A percentile compares a stretch with the other conserved stretches of the same genome.
phyloP scores from a whole-genome alignment of 495 filamentous ascomycete species.

The Neurospora sp. region DNA sequence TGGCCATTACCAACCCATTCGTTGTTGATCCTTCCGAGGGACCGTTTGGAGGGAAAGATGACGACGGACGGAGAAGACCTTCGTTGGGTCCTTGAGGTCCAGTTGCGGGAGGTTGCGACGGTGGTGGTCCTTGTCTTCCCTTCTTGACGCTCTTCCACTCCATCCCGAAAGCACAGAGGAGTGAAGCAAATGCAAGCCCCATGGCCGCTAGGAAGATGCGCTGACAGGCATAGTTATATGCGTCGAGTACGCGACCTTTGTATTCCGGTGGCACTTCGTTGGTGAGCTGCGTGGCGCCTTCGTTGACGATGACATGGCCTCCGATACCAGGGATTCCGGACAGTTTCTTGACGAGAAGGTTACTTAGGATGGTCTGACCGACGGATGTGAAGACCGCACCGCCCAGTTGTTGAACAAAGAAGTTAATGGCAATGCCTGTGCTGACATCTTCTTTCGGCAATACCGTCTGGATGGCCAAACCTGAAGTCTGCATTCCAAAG shows the following conservation, averaged over 20 bases:
- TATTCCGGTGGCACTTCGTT: conserved; percentile 34
- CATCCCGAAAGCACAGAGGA: conserved; percentile 44
- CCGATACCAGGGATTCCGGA: conserved; percentile 34
- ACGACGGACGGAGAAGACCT: neutral
- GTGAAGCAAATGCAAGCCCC: conserved; percentile 42
- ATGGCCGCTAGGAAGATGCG: conserved; percentile 43
- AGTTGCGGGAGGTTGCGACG: neutral
- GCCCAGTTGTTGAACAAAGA: conserved; percentile 58
- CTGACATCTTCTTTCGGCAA: conserved; percentile 47
- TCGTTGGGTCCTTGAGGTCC: conserved; percentile 11
- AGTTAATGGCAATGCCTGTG: conserved; percentile 52
- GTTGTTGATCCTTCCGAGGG: neutral
- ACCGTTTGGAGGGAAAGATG: neutral
- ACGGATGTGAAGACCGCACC: conserved; percentile 57
- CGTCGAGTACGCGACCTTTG: conserved; percentile 30
- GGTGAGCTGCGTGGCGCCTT: conserved; percentile 49
- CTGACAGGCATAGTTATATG: conserved; percentile 50
- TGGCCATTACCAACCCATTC: neutral
- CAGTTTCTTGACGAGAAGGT: conserved; percentile 43
- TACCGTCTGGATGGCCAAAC: conserved; percentile 54
- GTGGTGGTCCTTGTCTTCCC: conserved; percentile 13
- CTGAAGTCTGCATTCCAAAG: conserved; percentile 58
- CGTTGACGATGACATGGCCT: conserved; percentile 36
- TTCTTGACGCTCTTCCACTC: conserved; percentile 55
- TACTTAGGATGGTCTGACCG: conserved; percentile 54